Base-by-base conservation (phyloP, 1,284 basidiomycete species). In the Xanthoconium separans region DNA sequence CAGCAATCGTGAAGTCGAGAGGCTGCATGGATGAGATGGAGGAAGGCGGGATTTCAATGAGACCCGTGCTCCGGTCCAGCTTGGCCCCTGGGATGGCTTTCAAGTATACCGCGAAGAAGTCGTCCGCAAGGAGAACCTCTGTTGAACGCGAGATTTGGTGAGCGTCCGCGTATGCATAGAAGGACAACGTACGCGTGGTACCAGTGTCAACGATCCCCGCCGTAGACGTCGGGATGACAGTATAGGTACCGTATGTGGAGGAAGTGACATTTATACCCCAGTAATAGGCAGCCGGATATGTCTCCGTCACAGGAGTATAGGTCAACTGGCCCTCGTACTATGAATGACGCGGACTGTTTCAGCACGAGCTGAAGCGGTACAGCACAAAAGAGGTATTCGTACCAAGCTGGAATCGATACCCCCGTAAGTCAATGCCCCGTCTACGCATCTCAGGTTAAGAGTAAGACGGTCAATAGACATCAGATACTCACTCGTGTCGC, bases 231-330 rank as follows among this genome's bases (percentile, higher is more conserved):
- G 55, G 34, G 16, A 65, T 66, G 44, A 66, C 22, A 5, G 41
- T 30, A 3, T 50, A 6, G 2, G 7, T 22, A 33, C 61, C 65
- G n/a, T 60, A 68, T 1, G 53, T 59, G 13, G 47, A 29, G 7
- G 7, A 33, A 1, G 63, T 65, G n/a, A 67, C n/a, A 4, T 70
- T 56, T 43, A 66, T 54, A 2, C 65, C 68, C 65, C 65, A 70
- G 43, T 46, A 70, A 27, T 2, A 1, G 1, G 43, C 6, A 7
- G 68, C 34, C 11, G 63, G 65, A 11, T 11, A 18, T 9, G 56
- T 70, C n/a, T 36, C 1, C 30, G 68, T 68, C 39, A 69, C 10
- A 18, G 65, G 64, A 20, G 13, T 33, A 37, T 65, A 66, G 0
- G 47, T 58, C 29, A 67, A 11, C 10, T 50, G 18, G 15, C 65